Conservation (phyloP, 805 yeast species). For the Huiozyma sinensis region DNA sequence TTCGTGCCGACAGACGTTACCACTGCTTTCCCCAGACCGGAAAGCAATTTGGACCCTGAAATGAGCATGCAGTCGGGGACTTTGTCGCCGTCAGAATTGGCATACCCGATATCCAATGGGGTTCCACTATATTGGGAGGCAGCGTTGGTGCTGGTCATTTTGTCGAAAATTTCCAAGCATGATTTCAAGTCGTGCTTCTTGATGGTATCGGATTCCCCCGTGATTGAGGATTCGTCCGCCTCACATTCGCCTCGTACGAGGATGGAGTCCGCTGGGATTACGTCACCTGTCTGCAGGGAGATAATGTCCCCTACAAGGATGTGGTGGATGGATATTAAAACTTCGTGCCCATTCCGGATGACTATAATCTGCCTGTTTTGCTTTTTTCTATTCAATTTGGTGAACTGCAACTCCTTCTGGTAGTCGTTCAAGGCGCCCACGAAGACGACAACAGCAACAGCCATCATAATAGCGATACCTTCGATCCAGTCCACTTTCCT, state of each 20-base stretch:
- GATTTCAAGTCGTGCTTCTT: conserved; percentile 48
- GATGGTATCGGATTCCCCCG: conserved; percentile 88
- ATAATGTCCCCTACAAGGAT: conserved; percentile 81
- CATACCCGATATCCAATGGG: conserved; percentile 7
- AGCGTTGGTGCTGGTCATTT: conserved; percentile 12
- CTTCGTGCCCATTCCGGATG: conserved; percentile 58
- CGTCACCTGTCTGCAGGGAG: conserved; percentile 83
- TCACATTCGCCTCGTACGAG: conserved; percentile 66
- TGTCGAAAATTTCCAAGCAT: conserved; percentile 26
- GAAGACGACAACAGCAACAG: conserved; percentile 78
- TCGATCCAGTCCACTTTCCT: conserved; percentile 97
- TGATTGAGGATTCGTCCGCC: conserved; percentile 84
- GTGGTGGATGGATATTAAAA: conserved; percentile 58
- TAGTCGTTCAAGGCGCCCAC: conserved; percentile 96
- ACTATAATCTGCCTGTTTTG: conserved; percentile 75
- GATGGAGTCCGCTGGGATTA: conserved; percentile 81
- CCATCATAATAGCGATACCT: conserved; percentile 93
- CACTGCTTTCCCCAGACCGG: conserved; percentile 77
- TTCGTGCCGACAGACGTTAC: conserved; percentile 86
- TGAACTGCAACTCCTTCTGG: conserved; percentile 91
- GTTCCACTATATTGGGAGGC: background rate
- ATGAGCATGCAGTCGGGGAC: conserved; percentile 70
- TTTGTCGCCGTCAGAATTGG: conserved; percentile 4
- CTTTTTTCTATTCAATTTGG: conserved; percentile 76
- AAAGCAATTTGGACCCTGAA: conserved; percentile 79